Base-by-base conservation (phyloP, 306 rosid species). In the Sicyos baderoa region DNA sequence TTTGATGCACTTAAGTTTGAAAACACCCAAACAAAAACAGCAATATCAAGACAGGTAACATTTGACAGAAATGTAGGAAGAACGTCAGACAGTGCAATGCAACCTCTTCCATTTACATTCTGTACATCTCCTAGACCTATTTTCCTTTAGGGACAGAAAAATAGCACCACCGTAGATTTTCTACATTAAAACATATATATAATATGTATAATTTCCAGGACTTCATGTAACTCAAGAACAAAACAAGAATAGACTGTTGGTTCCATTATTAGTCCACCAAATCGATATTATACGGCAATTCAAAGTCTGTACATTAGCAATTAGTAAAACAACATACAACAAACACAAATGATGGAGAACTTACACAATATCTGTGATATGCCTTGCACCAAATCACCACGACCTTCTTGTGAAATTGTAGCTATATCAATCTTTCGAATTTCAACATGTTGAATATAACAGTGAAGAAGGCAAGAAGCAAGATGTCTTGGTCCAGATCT, bases 401-500 rank as follows among this genome's bases (percentile, higher is more conserved):
- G 90, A 21, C 98, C 97, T 86, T 89, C 97, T 80, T 82, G 97
- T 58, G 89, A 86, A 77, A 90, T 80, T 74, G 98, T 89, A 70
- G 98, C 98, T 89, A 90, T 80, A 82, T 93, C 98, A 72, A 93
- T 79, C 84, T 90, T 93, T 52, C 74, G 88, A 19, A 93, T 78
- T 84, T 86, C 94, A 72, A 74, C 76, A 81, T 81, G 87, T 60
- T 93, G 97, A 79, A 81, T 74, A 85, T 85, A 89, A 81, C 88
- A 89, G 85, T 84, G 83, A 72, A 93, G 86, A 79, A 93, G 85
- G 85, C 97, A 93, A 72, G 98, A 88, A 23, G 94, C 94, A 82
- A 93, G 91, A 82, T 93, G 94, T 79, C 86, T 89, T 75, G 90
- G 98, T 58, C 98, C 98, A 78, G 91, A 82, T 81, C 85, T 80